Percentiles rank a stretch among this genome's conserved stretches.
Conservation (phyloP, 2,329 filamentous ascomycete genomes). For the Hymenotorrendiella dingleyae region DNA sequence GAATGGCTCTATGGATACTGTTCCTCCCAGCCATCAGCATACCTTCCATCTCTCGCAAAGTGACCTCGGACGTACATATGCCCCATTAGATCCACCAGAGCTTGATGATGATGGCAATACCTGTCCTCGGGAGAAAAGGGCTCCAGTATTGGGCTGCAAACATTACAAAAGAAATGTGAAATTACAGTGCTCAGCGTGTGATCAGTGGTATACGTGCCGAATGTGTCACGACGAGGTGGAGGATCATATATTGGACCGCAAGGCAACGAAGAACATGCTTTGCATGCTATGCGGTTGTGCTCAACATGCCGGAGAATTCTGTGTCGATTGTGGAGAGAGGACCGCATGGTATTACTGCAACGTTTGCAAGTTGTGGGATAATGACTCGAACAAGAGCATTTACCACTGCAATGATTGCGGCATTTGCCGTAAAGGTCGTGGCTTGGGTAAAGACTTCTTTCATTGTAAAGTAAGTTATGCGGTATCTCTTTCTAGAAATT, state of each 20-base stretch:
- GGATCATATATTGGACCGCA: slow-evolving; percentile 71
- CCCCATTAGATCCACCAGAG: slow-evolving; percentile 46
- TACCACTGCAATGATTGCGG: slow-evolving; percentile 97
- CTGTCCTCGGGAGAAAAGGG: slow-evolving; percentile 15
- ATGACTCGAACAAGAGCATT: slow-evolving; percentile 82
- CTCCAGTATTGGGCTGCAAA: slow-evolving; percentile 65
- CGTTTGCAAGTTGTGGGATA: slow-evolving; percentile 96
- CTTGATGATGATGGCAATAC: slow-evolving; percentile 39
- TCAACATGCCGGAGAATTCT: slow-evolving; percentile 74
- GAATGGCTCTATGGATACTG: slow-evolving; percentile 22
- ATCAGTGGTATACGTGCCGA: slow-evolving; percentile 89
- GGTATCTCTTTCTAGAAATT: neutral
- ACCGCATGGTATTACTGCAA: slow-evolving; percentile 88
- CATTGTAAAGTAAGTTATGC: slow-evolving; percentile 92
- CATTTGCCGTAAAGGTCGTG: slow-evolving; percentile 85
- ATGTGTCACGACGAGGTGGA: slow-evolving; percentile 87
- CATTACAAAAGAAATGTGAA: slow-evolving; percentile 97
- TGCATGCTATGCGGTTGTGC: slow-evolving; percentile 92
- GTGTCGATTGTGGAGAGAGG: slow-evolving; percentile 67
- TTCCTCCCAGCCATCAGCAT: slow-evolving; percentile 19
- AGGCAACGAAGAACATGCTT: slow-evolving; percentile 88
- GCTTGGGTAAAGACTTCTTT: slow-evolving; percentile 92
- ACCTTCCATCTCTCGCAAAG: slow-evolving; percentile 49
- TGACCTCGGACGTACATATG: slow-evolving; percentile 64
- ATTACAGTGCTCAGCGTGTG: slow-evolving; percentile 84